Evolutionary conservation across 2,329 filamentous ascomycete species (phyloP), one percentile per base, ranked within the genome.

Genomic region (Chaetomium globosum): DNA sequence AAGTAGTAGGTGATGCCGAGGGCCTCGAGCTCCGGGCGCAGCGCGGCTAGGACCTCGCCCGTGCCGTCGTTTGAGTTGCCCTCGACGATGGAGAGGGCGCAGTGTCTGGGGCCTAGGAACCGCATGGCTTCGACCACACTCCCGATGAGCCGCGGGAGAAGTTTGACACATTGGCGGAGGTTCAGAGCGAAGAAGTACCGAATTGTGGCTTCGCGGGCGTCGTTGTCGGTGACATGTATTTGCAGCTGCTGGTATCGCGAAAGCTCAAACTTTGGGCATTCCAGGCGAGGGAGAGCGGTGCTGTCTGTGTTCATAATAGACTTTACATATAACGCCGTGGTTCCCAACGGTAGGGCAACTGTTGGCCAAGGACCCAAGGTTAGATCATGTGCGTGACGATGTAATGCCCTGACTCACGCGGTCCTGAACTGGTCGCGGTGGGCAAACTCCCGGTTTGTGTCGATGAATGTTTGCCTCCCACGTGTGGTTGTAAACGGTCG

Each of bases 41-140:
- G 71, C 0, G 75, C 74, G 1, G 74, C 63, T 1, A 87, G 77
- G 8, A 86, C 75, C 39, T 85, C 82, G 39, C 71, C 77, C 0
- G 85, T 87, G 5, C 83, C 83, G 65, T 87, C 84, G 23, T 77
- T 70, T 0, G 84, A 86, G 69, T 82, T 78, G 13, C 84, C 84
- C 67, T 86, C 84, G 13, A 87, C 78, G 26, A 87, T 80, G 1
- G 83, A 85, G 0, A 87, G 73, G 0, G 79, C 81, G 68, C 83
- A 87, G 61, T 77, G 77, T 12, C 79, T 67, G 0, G 82, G 79
- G 0, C 84, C 83, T 0, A 87, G 77, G 69, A 82, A 84, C 0
- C 72, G 75, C 5, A 83, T 78, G 1, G 75, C 76, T 68, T 85
- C 80, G 30, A 87, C 65, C 10, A 87, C 76, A 31, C 81, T 82